Conservation (phyloP, 768 basidiomycete genomes). For the Phylloporus rhodoxanthus region DNA sequence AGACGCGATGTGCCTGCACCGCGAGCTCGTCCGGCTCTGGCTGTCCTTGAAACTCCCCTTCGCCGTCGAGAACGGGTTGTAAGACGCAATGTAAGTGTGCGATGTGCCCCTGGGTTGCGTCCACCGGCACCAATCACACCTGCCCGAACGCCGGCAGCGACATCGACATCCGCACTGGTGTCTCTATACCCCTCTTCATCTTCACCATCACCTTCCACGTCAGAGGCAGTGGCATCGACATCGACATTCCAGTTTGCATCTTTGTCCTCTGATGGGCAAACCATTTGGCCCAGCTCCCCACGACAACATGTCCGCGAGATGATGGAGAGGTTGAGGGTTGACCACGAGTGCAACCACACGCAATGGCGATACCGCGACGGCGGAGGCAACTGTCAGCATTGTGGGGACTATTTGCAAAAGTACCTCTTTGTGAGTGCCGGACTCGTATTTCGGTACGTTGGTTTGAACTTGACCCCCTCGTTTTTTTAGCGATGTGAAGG, state of each 20-base stretch:
- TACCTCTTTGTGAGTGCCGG: slow-evolving; percentile 45
- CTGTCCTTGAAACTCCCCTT: too few relatives aligned
- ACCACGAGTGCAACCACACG: slow-evolving; percentile 48
- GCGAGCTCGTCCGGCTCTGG: not conserved
- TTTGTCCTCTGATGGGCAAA: not conserved
- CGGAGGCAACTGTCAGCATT: slow-evolving; percentile 43
- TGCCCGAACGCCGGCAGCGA: not conserved
- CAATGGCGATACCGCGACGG: slow-evolving; percentile 43
- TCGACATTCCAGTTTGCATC: not conserved
- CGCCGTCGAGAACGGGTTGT: not conserved
- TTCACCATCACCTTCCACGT: not conserved
- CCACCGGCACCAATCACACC: not conserved
- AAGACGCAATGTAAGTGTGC: slow-evolving; percentile 6
- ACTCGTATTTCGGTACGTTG: not conserved
- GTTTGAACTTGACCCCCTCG: not conserved
- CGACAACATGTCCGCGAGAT: slow-evolving; percentile 26
- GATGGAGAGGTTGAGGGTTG: slow-evolving; percentile 38
- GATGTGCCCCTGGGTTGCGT: not conserved
- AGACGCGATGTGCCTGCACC: slow-evolving; percentile 5
- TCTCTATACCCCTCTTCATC: not conserved
- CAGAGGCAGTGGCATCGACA: not conserved
- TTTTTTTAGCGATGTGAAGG: slow-evolving; percentile 28
- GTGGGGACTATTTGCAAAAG: slow-evolving; percentile 33
- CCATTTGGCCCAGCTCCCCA: not conserved
- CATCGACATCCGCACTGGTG: not conserved